Evolutionary conservation across 192 early-diverging fungal species (phyloP), one percentile per base, ranked within the genome.

Genomic region (Coemansia guatemalensis): DNA sequence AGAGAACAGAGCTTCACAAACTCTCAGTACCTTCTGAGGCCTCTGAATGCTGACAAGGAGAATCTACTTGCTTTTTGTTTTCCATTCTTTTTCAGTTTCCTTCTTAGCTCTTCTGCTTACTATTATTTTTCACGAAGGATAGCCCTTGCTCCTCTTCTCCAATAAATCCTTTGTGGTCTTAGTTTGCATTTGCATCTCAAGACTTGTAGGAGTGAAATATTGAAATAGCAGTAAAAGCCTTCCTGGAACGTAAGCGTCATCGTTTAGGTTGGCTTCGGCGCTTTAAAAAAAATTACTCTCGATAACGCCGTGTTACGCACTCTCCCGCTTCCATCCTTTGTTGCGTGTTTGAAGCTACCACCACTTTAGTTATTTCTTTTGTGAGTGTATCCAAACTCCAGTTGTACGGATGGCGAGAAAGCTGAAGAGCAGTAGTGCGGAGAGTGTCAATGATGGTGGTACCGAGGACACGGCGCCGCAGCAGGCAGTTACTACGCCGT

Each of bases 151-250:
- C n/a, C 27, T 53, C 22, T 52, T 27, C 9, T 12, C 9, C 4
- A 7, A 39, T 8, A 12, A 39, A 39, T 3, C 35, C 35, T 12
- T 12, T 39, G 8, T 39, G 35, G 35, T 12, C 35, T 39, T 30
- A 12, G 11, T 52, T 56, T 52, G 64, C 48, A 66, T 66, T 66
- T 44, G 30, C 27, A 53, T 33, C 22, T 50, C 21, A 9, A 56
- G 26, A 8, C 27, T 20, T 20, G 5, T 33, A 27, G 11, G 12
- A 60, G 14, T 58, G 18, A 60, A 50, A 60, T 39, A 39, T 39
- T 39, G 35, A 39, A 39, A 39, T 39, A 39, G 5, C 2, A 39
- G 35, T 12, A 12, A 12, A 12, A 11, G 9, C 8, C 30, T 32
- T 32, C 30, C 8, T 32, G 35, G 35, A 39, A 39, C 35, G 11